Conservation (phyloP, 2,329 filamentous ascomycete species). For the Colletotrichum zoysiae region DNA sequence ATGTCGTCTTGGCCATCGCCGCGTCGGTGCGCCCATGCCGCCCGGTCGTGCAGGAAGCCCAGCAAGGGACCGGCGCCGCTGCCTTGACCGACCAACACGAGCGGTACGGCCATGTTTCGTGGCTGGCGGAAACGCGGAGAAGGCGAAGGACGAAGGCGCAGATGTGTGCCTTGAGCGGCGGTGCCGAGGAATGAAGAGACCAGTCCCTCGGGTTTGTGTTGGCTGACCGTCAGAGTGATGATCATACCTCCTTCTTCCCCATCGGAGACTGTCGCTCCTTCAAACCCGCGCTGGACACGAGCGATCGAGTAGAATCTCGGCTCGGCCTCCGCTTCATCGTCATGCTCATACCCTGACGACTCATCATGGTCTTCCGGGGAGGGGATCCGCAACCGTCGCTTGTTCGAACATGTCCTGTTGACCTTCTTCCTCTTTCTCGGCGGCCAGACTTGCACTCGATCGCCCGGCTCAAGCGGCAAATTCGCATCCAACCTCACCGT, state of each 20-base stretch:
- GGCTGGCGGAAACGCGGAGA: constrained; percentile 33
- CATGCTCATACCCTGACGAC: neutral
- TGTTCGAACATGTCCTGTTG: neutral
- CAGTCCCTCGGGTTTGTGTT: constrained; percentile 32
- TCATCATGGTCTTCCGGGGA: constrained; percentile 12
- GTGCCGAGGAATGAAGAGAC: constrained; percentile 29
- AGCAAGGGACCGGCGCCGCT: constrained; percentile 28
- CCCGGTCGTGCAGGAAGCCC: constrained; percentile 35
- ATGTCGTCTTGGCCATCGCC: neutral
- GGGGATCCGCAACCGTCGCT: neutral
- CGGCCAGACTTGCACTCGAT: constrained; percentile 37
- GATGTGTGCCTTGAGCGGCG: constrained; percentile 15
- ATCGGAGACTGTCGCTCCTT: neutral
- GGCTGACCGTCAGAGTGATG: constrained; percentile 29
- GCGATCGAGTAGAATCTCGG: constrained; percentile 39
- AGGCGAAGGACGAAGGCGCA: constrained; percentile 35
- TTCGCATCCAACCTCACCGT: constrained; percentile 19
- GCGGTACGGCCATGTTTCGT: constrained; percentile 17
- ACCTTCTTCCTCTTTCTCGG: constrained; percentile 23
- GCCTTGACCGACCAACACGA: constrained; percentile 28
- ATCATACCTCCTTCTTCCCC: constrained; percentile 13
- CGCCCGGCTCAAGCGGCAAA: constrained; percentile 33
- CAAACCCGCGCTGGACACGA: neutral
- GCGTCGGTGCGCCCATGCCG: neutral
- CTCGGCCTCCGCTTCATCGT: constrained; percentile 14